phyloP scores from a whole-genome alignment of 805 yeast species.

The Kurtzmaniella cleridarum region DNA sequence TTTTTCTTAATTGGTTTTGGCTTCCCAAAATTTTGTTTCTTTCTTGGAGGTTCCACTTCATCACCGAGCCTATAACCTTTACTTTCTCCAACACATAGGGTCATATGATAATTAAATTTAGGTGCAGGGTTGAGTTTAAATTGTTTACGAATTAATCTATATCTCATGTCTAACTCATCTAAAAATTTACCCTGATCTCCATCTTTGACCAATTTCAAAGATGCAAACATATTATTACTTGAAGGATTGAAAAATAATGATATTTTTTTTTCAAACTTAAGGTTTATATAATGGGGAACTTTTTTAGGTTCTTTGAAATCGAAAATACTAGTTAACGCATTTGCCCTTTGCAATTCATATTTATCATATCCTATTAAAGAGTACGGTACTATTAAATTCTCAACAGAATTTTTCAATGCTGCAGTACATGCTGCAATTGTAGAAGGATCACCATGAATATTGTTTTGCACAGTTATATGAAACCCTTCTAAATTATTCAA shows the following conservation, averaged over 20 bases:
- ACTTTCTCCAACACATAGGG: too few relatives aligned
- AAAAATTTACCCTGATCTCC: constrained; percentile 2
- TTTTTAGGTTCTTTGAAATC: neutral
- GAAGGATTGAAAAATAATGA: too few relatives aligned
- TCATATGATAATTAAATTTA: too few relatives aligned
- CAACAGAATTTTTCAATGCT: constrained; percentile 4
- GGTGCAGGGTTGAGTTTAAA: too few relatives aligned
- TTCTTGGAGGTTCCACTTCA: too few relatives aligned
- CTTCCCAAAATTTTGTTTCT: too few relatives aligned
- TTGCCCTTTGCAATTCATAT: constrained; percentile 4
- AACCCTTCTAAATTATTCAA: constrained; percentile 5
- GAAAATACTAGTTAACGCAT: constrained; percentile 5
- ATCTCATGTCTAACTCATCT: neutral
- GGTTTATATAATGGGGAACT: too few relatives aligned
- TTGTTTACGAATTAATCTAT: too few relatives aligned
- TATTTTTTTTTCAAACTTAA: too few relatives aligned
- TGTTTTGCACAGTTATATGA: constrained; percentile 10
- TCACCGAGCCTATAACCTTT: too few relatives aligned
- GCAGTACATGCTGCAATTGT: constrained; percentile 6
- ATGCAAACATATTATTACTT: constrained; percentile 1
- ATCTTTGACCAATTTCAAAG: neutral
- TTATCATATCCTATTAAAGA: constrained; percentile 4
- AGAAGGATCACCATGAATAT: constrained; percentile 7
- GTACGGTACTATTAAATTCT: constrained; percentile 1
- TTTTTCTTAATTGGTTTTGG: too few relatives aligned